Percentiles rank a stretch among this genome's conserved stretches.
Evolutionary conservation across 257 asterid genomes (phyloP).

Genomic region (Linaria vulgaris): DNA sequence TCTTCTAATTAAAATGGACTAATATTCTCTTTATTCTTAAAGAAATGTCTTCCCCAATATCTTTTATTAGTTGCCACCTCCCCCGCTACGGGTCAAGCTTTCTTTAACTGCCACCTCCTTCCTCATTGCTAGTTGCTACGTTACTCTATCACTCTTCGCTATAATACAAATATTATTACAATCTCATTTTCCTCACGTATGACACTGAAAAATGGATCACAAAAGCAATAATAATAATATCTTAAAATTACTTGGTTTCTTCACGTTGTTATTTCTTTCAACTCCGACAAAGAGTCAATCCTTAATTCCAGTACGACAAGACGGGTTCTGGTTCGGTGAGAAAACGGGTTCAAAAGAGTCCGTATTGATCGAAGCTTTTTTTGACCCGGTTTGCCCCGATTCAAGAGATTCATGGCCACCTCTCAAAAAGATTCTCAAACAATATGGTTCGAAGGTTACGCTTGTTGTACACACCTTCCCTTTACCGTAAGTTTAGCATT

Average conservation of each 20-base stretch:
- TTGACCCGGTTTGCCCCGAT: conserved; percentile 95
- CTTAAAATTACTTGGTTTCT: background rate
- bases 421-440: conserved; percentile 49
- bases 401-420: conserved; percentile 88
- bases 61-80: too few species aligned
- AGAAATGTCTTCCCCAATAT: too few species aligned
- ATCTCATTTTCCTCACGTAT: too few species aligned
- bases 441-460: conserved; percentile 49
- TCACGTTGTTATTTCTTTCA: conserved; percentile 1
- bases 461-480: conserved; percentile 66
- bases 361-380: conserved; percentile 70
- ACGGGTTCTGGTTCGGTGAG: conserved; percentile 72
- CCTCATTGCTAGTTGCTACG: too few species aligned
- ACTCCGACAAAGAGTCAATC: conserved; percentile 31
- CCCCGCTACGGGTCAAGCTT: too few species aligned
- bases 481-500: conserved; percentile 52
- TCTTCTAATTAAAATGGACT: too few species aligned
- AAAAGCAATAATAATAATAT: background rate
- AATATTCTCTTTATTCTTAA: too few species aligned
- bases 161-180: too few species aligned
- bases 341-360: conserved; percentile 25
- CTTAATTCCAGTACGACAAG: conserved; percentile 42
- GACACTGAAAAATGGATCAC: too few species aligned
- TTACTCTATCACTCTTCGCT: too few species aligned
- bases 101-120: too few species aligned